Conservation (phyloP, 2,329 filamentous ascomycete species). For the Calycina herbarum region DNA sequence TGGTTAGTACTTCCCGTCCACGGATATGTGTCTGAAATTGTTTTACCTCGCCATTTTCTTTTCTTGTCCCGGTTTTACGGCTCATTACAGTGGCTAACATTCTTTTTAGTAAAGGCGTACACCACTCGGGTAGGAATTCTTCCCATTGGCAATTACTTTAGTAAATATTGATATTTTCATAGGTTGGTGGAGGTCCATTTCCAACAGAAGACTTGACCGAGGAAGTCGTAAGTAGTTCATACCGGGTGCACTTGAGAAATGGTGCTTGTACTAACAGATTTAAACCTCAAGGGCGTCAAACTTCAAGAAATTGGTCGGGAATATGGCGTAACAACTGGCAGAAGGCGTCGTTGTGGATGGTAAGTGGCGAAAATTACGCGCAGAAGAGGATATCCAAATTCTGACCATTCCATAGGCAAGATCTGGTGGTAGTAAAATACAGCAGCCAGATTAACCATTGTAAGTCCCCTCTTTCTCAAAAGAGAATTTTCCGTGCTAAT, state of each 20-base stretch:
- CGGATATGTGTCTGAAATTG: not conserved
- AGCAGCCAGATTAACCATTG: conserved; percentile 14
- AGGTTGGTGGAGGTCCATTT: conserved; percentile 58
- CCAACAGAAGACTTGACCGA: conserved; percentile 55
- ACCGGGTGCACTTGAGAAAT: not conserved
- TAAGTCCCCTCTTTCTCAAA: not conserved
- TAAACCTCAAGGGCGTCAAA: conserved; percentile 40
- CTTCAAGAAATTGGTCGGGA: conserved; percentile 50
- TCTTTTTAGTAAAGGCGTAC: conserved; percentile 57
- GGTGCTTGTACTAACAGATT: not conserved
- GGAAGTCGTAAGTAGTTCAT: conserved; percentile 8
- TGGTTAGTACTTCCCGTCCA: not conserved
- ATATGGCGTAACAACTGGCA: conserved; percentile 46
- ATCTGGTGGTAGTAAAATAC: conserved; percentile 47
- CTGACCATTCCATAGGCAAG: conserved; percentile 38
- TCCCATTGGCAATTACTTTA: not conserved
- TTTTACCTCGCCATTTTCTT: not conserved
- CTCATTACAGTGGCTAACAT: not conserved
- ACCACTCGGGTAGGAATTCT: conserved; percentile 52
- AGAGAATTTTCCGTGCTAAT: not conserved
- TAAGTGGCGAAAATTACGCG: not conserved
- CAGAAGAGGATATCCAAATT: not conserved
- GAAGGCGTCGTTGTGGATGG: conserved; percentile 61
- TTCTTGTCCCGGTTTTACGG: not conserved
- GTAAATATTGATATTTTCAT: not conserved